Evolutionary conservation across 306 rosid species (phyloP).

Genomic region (Gleditsia sinensis): DNA sequence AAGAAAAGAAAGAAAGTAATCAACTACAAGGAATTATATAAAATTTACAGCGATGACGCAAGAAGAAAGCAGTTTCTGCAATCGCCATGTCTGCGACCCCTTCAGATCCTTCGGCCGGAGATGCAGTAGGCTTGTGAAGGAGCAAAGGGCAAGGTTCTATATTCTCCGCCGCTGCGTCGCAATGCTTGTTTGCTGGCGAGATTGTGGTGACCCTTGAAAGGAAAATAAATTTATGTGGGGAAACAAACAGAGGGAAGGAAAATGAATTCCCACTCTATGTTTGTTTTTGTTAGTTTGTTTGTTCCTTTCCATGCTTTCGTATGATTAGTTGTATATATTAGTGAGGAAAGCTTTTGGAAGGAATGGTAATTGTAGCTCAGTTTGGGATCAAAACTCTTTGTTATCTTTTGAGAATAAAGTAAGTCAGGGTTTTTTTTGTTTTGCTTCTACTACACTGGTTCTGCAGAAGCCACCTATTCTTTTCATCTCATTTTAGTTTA

Average conservation of each 20-base stretch:
- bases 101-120: constrained; percentile 59
- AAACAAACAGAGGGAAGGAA: neutral
- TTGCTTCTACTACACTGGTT: constrained; percentile 4
- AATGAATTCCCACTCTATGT: neutral
- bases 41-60: constrained; percentile 30
- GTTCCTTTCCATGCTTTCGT: neutral
- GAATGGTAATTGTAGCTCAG: neutral
- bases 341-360: neutral
- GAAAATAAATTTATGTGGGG: neutral
- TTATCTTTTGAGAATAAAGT: neutral
- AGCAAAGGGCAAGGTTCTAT: constrained; percentile 77
- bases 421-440: neutral
- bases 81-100: constrained; percentile 38
- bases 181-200: constrained; percentile 82
- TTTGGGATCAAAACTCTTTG: neutral
- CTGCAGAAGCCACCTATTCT: neutral
- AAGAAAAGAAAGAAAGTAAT: neutral
- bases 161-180: constrained; percentile 72
- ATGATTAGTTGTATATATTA: neutral
- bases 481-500: neutral
- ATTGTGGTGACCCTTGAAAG: constrained; percentile 39
- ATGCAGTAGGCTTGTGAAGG: constrained; percentile 64
- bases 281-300: no score
- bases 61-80: constrained; percentile 38
- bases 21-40: neutral